phyloP scores from a whole-genome alignment of 2,329 filamentous ascomycete species.

The Microdochium paspali region DNA sequence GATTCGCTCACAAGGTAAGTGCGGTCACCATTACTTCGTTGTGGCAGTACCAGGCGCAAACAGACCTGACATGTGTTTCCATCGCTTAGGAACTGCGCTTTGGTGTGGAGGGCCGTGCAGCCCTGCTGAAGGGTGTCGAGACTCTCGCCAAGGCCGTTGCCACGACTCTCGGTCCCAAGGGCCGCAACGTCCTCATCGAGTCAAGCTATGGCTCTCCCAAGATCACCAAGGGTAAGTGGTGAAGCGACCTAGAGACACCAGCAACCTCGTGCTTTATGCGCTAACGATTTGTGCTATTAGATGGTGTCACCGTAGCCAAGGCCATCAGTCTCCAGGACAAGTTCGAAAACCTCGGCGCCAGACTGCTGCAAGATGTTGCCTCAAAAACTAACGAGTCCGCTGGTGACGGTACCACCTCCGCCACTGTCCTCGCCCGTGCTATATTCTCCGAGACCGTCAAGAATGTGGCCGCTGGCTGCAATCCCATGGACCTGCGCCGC shows the following conservation, averaged over 20 bases:
- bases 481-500: constrained; percentile 96
- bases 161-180: constrained; percentile 94
- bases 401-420: constrained; percentile 96
- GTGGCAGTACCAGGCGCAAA: constrained; percentile 10
- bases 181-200: constrained; percentile 96
- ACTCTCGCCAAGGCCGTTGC: constrained; percentile 93
- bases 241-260: background rate
- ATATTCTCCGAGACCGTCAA: constrained; percentile 99
- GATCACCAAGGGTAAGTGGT: constrained; percentile 86
- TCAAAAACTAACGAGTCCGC: constrained; percentile 99
- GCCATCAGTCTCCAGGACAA: constrained; percentile 94
- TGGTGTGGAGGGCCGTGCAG: constrained; percentile 84
- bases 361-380: constrained; percentile 93
- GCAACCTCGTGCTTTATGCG: background rate
- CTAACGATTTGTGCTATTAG: constrained; percentile 31
- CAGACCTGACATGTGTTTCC: constrained; percentile 11
- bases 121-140: constrained; percentile 88
- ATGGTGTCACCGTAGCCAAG: constrained; percentile 83
- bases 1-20: constrained; percentile 92
- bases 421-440: constrained; percentile 89
- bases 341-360: constrained; percentile 98
- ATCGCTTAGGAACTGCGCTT: constrained; percentile 84
- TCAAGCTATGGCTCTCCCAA: constrained; percentile 98
- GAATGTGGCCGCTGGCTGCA: constrained; percentile 98
- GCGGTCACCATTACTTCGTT: background rate